Evolutionary conservation across 2,329 filamentous ascomycete species (phyloP), one percentile per base, ranked within the genome.

Genomic region (Pseudocercospora musae): DNA sequence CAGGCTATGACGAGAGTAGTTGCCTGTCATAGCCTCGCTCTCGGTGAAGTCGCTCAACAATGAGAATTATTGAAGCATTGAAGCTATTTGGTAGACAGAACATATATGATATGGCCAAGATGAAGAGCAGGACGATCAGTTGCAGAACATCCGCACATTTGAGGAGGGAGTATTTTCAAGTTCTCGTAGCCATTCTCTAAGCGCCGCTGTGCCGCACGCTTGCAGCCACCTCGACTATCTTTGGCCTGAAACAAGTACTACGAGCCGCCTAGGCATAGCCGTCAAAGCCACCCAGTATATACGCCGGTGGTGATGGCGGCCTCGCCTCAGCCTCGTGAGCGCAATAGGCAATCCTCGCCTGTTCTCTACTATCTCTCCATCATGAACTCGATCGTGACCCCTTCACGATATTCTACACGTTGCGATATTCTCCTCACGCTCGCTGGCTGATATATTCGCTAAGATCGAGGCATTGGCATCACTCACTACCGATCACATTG

Each of bases 171-270:
- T 40, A 40, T 40, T 40, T 40, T 18, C 15, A 40, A 40, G n/a
- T 40, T n/a, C 37, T 40, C 6, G 15, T 8, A 8, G 37, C 37
- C 15, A 18, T 40, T 40, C 37, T 48, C 44, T 48, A 48, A 48
- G 44, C 44, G 44, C 44, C 44, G 18, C 18, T 18, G 44, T 48
- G 44, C 44, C 44, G 44, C 44, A 48, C n/a, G 18, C 20, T 3
- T 46, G 42, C 42, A 46, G 42, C 42, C 23, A 27, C 4, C 5
- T 40, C 48, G 48, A n/a, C 48, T 52, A 52, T 52, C 13, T 52
- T 52, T 25, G 48, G 48, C 48, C 21, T 52, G 48, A 52, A 52
- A 52, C 48, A 52, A 52, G 48, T 52, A n/a, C 48, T 52, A 52
- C 18, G 18, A 20, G 44, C 20, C 44, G n/a, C 20, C 15, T 52